These are phyloP conservation scores for Raphanus hybrid DNA, from an alignment of 441 rosid species.

Conservation along the genomic window DNA sequence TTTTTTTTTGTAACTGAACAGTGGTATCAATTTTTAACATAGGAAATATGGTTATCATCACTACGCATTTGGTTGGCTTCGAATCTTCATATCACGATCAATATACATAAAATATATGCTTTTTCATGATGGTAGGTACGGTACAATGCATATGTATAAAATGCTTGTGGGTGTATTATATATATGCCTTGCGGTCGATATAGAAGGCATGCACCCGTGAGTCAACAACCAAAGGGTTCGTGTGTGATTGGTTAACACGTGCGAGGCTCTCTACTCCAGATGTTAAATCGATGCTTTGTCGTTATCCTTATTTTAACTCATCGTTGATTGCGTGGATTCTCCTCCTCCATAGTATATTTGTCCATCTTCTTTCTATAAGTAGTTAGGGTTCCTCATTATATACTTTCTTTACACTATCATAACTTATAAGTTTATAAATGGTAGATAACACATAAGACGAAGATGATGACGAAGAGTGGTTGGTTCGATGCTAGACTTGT, in stretches of 20 bases:
- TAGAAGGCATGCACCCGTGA: constrained; percentile 31
- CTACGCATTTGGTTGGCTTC: no score
- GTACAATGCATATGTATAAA: constrained; percentile 11
- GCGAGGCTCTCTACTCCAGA: constrained; percentile 32
- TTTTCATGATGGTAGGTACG: constrained; percentile 1
- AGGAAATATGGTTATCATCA: no score
- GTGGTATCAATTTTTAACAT: no score
- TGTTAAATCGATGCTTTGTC: constrained; percentile 26
- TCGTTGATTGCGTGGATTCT: constrained; percentile 31
- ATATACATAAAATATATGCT: no score
- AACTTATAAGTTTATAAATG: not conserved
- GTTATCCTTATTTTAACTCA: constrained; percentile 17
- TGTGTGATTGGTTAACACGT: constrained; percentile 40
- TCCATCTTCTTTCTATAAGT: constrained; percentile 28
- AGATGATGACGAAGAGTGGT: constrained; percentile 29
- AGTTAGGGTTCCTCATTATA: constrained; percentile 30
- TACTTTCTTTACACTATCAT: not conserved
- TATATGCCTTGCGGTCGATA: constrained; percentile 15
- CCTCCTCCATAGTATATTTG: constrained; percentile 33
- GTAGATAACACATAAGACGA: not conserved
- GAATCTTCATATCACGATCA: no score
- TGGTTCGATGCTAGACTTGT: constrained; percentile 43
- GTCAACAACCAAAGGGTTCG: constrained; percentile 30
- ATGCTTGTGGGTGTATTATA: not conserved
- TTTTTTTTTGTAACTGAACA: no score